phyloP scores from a whole-genome alignment of 2,329 filamentous ascomycete species.

The Pseudocercospora crystallina region DNA sequence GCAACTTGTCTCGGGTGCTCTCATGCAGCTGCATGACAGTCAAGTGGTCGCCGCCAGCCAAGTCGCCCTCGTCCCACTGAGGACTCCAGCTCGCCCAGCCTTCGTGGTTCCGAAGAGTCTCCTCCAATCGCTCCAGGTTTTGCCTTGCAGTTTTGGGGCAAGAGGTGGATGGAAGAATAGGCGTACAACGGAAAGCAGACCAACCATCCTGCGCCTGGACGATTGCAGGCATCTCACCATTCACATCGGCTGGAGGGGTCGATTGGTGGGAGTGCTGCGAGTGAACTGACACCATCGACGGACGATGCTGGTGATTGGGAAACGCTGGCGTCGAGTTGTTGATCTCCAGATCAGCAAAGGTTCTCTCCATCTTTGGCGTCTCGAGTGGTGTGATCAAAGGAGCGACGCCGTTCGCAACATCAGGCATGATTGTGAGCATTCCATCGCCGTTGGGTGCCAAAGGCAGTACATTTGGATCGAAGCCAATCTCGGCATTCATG shows the following conservation, averaged over 20 bases:
- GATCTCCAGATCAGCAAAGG: slow-evolving; percentile 49
- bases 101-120: slow-evolving; percentile 53
- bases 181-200: slow-evolving; percentile 54
- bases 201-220: slow-evolving; percentile 53
- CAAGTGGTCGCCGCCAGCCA: slow-evolving; percentile 47
- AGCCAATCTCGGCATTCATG: slow-evolving; percentile 45
- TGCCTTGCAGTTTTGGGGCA: slow-evolving; percentile 53
- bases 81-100: slow-evolving; percentile 54
- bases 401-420: slow-evolving; percentile 39
- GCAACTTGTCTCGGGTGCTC: slow-evolving; percentile 64
- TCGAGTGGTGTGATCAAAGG: slow-evolving; percentile 48
- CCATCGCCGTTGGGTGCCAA: slow-evolving; percentile 37
- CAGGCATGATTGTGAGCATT: slow-evolving; percentile 48
- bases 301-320: slow-evolving; percentile 40
- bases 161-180: slow-evolving; percentile 47
- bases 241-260: slow-evolving; percentile 22
- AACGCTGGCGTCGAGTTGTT: slow-evolving; percentile 44
- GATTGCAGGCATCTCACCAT: slow-evolving; percentile 47
- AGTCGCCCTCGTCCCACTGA: slow-evolving; percentile 50
- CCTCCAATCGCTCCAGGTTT: slow-evolving; percentile 53
- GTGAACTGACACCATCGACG: slow-evolving; percentile 34
- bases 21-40: slow-evolving; percentile 52
- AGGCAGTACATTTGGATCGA: slow-evolving; percentile 44
- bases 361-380: slow-evolving; percentile 48
- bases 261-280: slow-evolving; percentile 18